phyloP scores from a whole-genome alignment of 768 basidiomycete genomes.

The Floccularia luteovirens region DNA sequence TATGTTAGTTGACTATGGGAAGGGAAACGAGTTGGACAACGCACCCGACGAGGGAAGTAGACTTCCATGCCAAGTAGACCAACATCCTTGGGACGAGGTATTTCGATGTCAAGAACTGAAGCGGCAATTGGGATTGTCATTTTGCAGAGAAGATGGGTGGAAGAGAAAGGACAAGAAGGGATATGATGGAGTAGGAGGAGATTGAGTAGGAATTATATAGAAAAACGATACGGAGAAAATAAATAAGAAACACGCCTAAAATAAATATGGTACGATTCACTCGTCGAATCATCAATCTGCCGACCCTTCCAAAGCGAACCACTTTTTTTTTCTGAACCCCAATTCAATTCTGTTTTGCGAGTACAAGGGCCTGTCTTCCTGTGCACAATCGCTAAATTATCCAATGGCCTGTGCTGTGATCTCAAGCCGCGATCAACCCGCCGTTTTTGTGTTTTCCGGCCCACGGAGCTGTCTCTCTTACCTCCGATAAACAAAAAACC shows the following conservation, averaged over 20 bases:
- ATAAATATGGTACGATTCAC: conserved; percentile 43
- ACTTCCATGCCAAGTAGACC: conserved; percentile 91
- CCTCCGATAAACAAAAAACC: no score
- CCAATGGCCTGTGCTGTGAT: no score
- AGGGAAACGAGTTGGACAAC: conserved; percentile 16
- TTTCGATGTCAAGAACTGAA: conserved; percentile 24
- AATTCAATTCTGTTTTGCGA: no score
- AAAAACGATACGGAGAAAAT: conserved; percentile 26
- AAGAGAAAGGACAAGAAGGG: conserved; percentile 8
- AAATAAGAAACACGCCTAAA: conserved; percentile 22
- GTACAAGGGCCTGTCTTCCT: no score
- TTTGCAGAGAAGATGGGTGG: conserved; percentile 10
- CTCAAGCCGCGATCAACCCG: no score
- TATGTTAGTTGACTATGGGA: no score
- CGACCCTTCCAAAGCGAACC: no score
- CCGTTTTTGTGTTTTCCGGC: no score
- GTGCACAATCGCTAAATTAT: no score
- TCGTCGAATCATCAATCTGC: no score
- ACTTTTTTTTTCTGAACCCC: no score
- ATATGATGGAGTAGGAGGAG: conserved; percentile 5
- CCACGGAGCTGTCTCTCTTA: no score
- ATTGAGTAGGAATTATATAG: conserved; percentile 21
- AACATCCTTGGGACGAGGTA: conserved; percentile 80
- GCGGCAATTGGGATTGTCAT: conserved; percentile 34
- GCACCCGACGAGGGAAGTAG: conserved; percentile 88